These are phyloP conservation scores for Pleurotus ostreatus DNA, from an alignment of 768 basidiomycete genomes.

Conservation along the genomic window DNA sequence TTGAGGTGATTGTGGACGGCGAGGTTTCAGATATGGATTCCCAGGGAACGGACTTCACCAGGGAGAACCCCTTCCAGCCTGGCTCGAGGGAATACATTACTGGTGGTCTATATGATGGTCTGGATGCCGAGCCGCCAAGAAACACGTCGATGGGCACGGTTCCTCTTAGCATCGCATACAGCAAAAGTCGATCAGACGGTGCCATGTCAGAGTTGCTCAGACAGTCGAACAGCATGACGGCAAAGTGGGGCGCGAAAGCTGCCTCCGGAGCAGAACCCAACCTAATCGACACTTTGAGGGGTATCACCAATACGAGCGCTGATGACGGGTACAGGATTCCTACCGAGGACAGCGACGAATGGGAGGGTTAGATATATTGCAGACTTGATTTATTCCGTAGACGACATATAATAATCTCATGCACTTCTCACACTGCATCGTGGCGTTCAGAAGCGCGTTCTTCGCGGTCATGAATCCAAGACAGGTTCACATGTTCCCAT, in stretches of 20 bases:
- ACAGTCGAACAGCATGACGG: neutral
- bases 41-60: conserved; percentile 21
- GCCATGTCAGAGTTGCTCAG: neutral
- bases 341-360: neutral
- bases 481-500: neutral
- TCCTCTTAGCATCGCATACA: conserved; percentile 1
- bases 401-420: neutral
- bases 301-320: neutral
- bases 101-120: neutral
- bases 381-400: neutral
- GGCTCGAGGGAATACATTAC: conserved; percentile 45
- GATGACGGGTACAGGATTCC: conserved; percentile 1
- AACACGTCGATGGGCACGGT: neutral
- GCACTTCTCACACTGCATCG: no score
- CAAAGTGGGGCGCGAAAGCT: neutral
- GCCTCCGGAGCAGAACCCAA: neutral
- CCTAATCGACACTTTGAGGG: neutral
- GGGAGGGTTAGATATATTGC: neutral
- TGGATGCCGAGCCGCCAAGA: neutral
- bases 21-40: conserved; percentile 3
- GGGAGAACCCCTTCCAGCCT: conserved; percentile 41
- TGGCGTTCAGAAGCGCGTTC: neutral
- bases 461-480: conserved; percentile 6
- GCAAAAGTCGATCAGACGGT: neutral
- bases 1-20: conserved; percentile 26